These are phyloP conservation scores for Aquilaria agallochum DNA, from an alignment of 441 rosid genomes.

Conservation along the genomic window DNA sequence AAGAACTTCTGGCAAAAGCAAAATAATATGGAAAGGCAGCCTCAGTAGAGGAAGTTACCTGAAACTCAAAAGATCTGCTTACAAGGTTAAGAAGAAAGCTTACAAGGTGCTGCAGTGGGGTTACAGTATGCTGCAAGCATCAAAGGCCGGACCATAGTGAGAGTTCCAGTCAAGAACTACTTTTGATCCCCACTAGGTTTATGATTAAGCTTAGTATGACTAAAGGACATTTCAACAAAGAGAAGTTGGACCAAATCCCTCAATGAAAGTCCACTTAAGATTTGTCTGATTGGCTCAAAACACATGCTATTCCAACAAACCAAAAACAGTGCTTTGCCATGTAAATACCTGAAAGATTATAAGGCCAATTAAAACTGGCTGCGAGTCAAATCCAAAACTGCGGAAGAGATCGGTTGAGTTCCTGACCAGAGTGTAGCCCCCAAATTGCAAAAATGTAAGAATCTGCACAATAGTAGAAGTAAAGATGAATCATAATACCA, in stretches of 20 bases:
- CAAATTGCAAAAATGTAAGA: slow-evolving; percentile 84
- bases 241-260: not conserved
- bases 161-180: not conserved
- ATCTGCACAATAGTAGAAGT: slow-evolving; percentile 43
- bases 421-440: slow-evolving; percentile 98
- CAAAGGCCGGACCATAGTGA: slow-evolving; percentile 2
- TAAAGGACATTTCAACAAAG: too few relatives aligned
- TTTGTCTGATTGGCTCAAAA: too few relatives aligned
- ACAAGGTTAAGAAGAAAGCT: slow-evolving; percentile 87
- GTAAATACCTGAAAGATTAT: slow-evolving; percentile 86
- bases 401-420: slow-evolving; percentile 86
- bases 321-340: not conserved
- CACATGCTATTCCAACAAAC: not conserved
- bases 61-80: slow-evolving; percentile 95
- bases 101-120: slow-evolving; percentile 86
- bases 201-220: too few relatives aligned
- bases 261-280: not conserved
- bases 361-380: slow-evolving; percentile 95
- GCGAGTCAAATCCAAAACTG: slow-evolving; percentile 96
- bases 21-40: not conserved
- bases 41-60: slow-evolving; percentile 40
- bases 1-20: not conserved
- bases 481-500: not conserved
- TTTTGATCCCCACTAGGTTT: too few relatives aligned
- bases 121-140: slow-evolving; percentile 77